Conservation (phyloP, 2,329 filamentous ascomycete species). For the Curvularia eragrostidis region DNA sequence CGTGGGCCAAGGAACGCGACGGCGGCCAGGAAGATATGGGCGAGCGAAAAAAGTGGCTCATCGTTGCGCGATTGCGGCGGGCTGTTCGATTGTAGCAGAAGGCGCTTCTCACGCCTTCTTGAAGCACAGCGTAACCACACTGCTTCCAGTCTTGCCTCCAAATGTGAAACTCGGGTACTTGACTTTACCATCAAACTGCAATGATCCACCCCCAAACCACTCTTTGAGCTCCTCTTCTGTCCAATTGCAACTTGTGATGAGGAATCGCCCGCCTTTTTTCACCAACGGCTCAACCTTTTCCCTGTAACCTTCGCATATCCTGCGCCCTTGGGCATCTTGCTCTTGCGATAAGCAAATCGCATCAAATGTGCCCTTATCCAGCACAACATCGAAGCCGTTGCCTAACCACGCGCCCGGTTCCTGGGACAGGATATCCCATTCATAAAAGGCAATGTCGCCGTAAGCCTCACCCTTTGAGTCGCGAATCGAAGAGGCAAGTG, state of each 20-base stretch:
- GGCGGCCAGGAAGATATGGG: conserved; percentile 67
- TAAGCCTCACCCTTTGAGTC: conserved; percentile 40
- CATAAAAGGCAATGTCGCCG: conserved; percentile 57
- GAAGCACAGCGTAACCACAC: conserved; percentile 87
- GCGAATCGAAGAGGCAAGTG: conserved; percentile 71
- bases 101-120: conserved; percentile 53
- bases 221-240: conserved; percentile 81
- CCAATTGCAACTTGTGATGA: conserved; percentile 98
- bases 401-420: conserved; percentile 62
- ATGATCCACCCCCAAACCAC: conserved; percentile 72
- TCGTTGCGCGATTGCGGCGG: conserved; percentile 56
- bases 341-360: conserved; percentile 80
- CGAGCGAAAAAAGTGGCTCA: conserved; percentile 74
- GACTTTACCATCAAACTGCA: conserved; percentile 71
- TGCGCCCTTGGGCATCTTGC: conserved; percentile 57
- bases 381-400: conserved; percentile 81
- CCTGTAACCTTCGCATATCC: conserved; percentile 78
- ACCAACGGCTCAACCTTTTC: conserved; percentile 72
- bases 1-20: conserved; percentile 63
- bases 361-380: conserved; percentile 99
- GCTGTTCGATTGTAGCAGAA: conserved; percentile 2
- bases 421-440: conserved; percentile 59
- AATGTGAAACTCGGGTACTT: conserved; percentile 89
- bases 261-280: conserved; percentile 71
- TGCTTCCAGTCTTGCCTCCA: conserved; percentile 85